Evolutionary conservation across 2,329 filamentous ascomycete species (phyloP).

Genomic region (Phyllosticta ampelicida): DNA sequence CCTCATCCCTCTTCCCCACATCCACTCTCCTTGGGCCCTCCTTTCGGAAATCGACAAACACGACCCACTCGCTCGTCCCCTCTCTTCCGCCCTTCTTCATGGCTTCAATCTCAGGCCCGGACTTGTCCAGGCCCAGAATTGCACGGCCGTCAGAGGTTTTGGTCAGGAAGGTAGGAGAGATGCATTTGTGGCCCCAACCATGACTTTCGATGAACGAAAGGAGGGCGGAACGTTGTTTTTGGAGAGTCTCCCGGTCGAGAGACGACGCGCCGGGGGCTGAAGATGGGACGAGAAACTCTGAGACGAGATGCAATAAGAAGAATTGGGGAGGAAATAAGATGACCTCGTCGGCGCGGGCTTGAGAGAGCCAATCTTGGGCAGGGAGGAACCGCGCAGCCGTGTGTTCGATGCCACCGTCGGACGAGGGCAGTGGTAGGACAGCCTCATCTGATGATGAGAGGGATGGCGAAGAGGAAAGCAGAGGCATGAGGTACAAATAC

Average conservation of each 20-base stretch:
- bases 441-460: constrained; percentile 35
- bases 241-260: constrained; percentile 28
- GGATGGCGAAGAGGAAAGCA: constrained; percentile 4
- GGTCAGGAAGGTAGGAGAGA: constrained; percentile 28
- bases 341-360: constrained; percentile 54
- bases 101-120: constrained; percentile 45
- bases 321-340: constrained; percentile 87
- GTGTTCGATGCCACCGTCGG: constrained; percentile 58
- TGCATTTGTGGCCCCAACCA: constrained; percentile 35
- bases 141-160: constrained; percentile 37
- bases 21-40: constrained; percentile 47
- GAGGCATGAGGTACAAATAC: constrained; percentile 84
- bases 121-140: constrained; percentile 43
- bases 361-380: constrained; percentile 56
- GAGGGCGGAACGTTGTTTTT: constrained; percentile 21
- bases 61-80: constrained; percentile 45
- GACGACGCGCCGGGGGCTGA: constrained; percentile 12
- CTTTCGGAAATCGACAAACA: constrained; percentile 46
- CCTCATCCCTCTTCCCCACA: constrained; percentile 35
- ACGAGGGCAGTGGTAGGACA: constrained; percentile 56
- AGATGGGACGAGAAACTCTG: constrained; percentile 39
- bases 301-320: constrained; percentile 55
- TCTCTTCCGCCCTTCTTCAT: constrained; percentile 26
- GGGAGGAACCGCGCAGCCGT: constrained; percentile 71
- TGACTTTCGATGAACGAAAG: constrained; percentile 46